Conservation (phyloP, 2,329 filamentous ascomycete species). For the Ophiostoma ulmi region DNA sequence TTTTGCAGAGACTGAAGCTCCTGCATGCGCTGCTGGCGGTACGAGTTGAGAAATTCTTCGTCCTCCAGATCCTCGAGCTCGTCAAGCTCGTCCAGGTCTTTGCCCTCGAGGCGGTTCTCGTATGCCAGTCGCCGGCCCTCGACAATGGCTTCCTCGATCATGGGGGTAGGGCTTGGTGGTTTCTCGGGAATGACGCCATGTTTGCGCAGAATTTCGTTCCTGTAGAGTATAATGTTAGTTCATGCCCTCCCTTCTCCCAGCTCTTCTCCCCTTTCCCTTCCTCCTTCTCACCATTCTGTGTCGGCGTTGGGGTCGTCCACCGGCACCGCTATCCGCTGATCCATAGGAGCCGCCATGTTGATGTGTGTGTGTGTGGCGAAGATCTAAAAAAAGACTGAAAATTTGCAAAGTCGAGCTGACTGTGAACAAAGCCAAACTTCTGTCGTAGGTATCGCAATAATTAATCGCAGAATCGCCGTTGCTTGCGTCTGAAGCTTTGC, state of each 20-base stretch:
- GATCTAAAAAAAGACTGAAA: background rate
- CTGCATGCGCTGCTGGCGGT: slow-evolving; percentile 78
- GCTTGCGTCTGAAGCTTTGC: background rate
- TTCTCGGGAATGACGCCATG: slow-evolving; percentile 98
- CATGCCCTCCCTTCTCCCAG: background rate
- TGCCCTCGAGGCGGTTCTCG: slow-evolving; percentile 88
- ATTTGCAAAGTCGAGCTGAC: no score
- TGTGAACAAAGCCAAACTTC: background rate
- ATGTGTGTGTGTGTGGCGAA: slow-evolving; percentile 14
- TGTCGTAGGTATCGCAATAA: background rate
- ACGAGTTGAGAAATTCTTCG: slow-evolving; percentile 81
- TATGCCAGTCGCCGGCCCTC: slow-evolving; percentile 80
- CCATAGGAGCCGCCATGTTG: slow-evolving; percentile 56
- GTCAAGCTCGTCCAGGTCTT: slow-evolving; percentile 88
- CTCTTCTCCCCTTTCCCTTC: slow-evolving; percentile 11
- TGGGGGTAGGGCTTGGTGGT: slow-evolving; percentile 86
- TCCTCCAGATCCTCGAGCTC: slow-evolving; percentile 95
- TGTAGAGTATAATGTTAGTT: slow-evolving; percentile 36
- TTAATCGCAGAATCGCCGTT: background rate
- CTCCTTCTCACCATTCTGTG: slow-evolving; percentile 76
- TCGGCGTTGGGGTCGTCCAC: slow-evolving; percentile 95
- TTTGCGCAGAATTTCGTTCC: slow-evolving; percentile 97
- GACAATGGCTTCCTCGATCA: slow-evolving; percentile 89
- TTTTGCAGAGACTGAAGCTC: slow-evolving; percentile 72
- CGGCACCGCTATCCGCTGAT: slow-evolving; percentile 69